Evolutionary conservation across 1,284 basidiomycete species (phyloP).

Genomic region (Grifola frondosa): DNA sequence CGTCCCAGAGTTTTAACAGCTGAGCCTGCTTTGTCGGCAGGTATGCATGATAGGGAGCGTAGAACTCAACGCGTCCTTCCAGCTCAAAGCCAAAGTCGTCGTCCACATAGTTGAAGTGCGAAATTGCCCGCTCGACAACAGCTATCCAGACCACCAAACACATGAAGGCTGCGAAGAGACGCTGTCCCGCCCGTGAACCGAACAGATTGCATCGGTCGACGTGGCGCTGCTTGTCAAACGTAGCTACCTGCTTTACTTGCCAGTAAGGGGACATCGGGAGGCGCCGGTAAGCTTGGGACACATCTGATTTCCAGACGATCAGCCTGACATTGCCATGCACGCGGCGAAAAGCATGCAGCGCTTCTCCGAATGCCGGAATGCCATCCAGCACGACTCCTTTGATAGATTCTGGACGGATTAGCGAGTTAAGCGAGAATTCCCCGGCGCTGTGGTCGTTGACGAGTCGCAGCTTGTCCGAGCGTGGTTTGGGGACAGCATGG

Average conservation of each 20-base stretch:
- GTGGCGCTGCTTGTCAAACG: slow-evolving; percentile 19
- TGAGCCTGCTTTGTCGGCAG: slow-evolving; percentile 33
- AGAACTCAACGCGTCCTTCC: slow-evolving; percentile 19
- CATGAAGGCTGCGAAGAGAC: slow-evolving; percentile 34
- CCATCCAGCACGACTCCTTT: slow-evolving; percentile 8
- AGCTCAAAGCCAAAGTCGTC: slow-evolving; percentile 35
- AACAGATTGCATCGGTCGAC: slow-evolving; percentile 37
- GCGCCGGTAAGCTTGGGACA: slow-evolving; percentile 35
- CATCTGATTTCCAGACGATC: slow-evolving; percentile 39
- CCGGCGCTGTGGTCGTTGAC: not conserved
- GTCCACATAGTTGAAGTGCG: slow-evolving; percentile 40
- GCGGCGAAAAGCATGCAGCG: slow-evolving; percentile 17
- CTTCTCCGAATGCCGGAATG: slow-evolving; percentile 28
- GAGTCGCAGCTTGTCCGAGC: not conserved
- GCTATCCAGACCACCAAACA: slow-evolving; percentile 39
- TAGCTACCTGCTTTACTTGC: slow-evolving; percentile 44
- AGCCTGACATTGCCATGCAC: slow-evolving; percentile 14
- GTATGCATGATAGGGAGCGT: slow-evolving; percentile 29
- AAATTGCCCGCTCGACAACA: slow-evolving; percentile 15
- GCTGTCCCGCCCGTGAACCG: slow-evolving; percentile 27
- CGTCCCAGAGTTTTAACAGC: slow-evolving; percentile 40
- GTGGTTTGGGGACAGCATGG: not conserved
- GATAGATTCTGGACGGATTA: slow-evolving; percentile 11
- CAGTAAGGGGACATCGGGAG: slow-evolving; percentile 41
- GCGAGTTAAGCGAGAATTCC: not conserved